Percentiles rank a stretch among this genome's conserved stretches.
Conservation (phyloP, 257 asterid species). For the Petrea volubilis region DNA sequence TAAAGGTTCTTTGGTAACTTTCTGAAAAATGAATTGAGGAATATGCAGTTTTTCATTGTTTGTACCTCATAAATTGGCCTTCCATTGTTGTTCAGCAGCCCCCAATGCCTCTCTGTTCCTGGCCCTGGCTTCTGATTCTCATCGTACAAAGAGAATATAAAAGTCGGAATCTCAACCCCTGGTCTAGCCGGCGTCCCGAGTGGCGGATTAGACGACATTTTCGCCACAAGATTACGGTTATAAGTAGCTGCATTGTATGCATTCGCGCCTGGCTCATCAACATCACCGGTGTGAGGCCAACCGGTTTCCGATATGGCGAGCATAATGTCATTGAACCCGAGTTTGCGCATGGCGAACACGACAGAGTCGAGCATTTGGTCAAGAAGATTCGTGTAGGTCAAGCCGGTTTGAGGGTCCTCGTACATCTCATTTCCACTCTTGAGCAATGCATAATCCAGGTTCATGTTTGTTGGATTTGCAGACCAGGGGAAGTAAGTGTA, state of each 20-base stretch:
- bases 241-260: constrained; percentile 66
- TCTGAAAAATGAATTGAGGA: too few species aligned
- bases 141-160: constrained; percentile 59
- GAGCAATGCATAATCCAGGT: constrained; percentile 57
- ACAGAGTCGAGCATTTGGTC: constrained; percentile 78
- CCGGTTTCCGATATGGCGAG: constrained; percentile 71
- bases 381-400: constrained; percentile 55
- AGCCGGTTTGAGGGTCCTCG: constrained; percentile 49
- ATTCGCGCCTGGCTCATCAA: constrained; percentile 69
- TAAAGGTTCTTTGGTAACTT: too few species aligned
- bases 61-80: constrained; percentile 49
- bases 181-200: constrained; percentile 81
- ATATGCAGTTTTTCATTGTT: not conserved
- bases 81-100: constrained; percentile 47
- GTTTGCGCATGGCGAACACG: constrained; percentile 52
- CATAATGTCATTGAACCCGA: constrained; percentile 42
- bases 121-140: constrained; percentile 64
- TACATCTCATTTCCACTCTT: constrained; percentile 30
- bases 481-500: constrained; percentile 74
- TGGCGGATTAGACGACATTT: constrained; percentile 41
- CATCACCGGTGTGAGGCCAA: constrained; percentile 82
- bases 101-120: constrained; percentile 80
- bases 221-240: constrained; percentile 48
- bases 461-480: constrained; percentile 28
- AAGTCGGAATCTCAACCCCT: constrained; percentile 49